phyloP scores from a whole-genome alignment of 768 basidiomycete genomes.

The Omphalotus guepiniiformis region DNA sequence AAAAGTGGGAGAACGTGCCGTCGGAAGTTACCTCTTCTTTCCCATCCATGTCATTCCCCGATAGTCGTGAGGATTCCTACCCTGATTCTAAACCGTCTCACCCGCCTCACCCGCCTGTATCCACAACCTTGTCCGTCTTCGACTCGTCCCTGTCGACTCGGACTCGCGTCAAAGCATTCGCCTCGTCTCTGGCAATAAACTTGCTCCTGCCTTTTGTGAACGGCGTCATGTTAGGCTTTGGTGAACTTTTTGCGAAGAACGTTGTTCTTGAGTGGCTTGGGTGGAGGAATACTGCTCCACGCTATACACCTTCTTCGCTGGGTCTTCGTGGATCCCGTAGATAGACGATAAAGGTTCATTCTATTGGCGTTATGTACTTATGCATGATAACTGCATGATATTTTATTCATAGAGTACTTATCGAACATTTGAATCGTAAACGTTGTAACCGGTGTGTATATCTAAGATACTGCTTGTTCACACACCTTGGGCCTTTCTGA shows the following conservation, averaged over 20 bases:
- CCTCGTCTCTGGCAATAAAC: conserved; percentile 80
- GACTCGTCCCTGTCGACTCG: conserved; percentile 60
- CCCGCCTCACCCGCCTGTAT: conserved; percentile 26
- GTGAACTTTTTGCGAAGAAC: conserved; percentile 86
- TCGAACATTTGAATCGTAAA: too few species aligned
- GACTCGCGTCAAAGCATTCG: conserved; percentile 63
- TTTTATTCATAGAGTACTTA: too few species aligned
- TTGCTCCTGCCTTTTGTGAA: conserved; percentile 85
- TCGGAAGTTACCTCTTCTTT: conserved; percentile 60
- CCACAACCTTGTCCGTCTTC: conserved; percentile 68
- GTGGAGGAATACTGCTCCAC: conserved; percentile 35
- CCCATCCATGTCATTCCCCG: conserved; percentile 76
- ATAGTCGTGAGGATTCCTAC: conserved; percentile 40
- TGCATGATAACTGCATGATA: too few species aligned
- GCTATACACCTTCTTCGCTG: conserved; percentile 33
- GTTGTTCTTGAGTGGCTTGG: conserved; percentile 57
- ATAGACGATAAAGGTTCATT: too few species aligned
- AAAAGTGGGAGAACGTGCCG: conserved; percentile 74
- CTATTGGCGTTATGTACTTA: too few species aligned
- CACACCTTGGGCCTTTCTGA: too few species aligned
- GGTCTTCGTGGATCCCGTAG: conserved; percentile 25
- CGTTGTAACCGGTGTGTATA: too few species aligned
- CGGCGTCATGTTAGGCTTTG: conserved; percentile 95
- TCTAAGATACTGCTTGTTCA: too few species aligned
- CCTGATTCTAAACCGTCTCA: conserved; percentile 19